Percentiles rank a stretch among this genome's conserved stretches.
These are phyloP conservation scores for Prunus persica DNA, from an alignment of 306 rosid species.

Conservation along the genomic window Prunus_persica_NCBIv2 NC_034012.1:651001-651500, in stretches of 20 bases:
- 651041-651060: too few relatives aligned
- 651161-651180: neutral
- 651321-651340: conserved; percentile 27
- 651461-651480: neutral
- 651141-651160: too few relatives aligned
- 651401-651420: neutral
- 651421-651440: neutral
- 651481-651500: neutral
- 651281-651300: neutral
- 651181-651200: neutral
- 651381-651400: neutral
- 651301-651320: neutral
- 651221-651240: neutral
- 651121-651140: too few relatives aligned
- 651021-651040: too few relatives aligned
- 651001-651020: too few relatives aligned
- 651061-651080: too few relatives aligned
- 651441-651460: neutral
- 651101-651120: too few relatives aligned
- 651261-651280: neutral
- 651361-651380: neutral
- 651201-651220: neutral
- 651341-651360: conserved; percentile 22
- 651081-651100: too few relatives aligned
- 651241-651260: neutral